phyloP scores from a whole-genome alignment of 2,329 filamentous ascomycete genomes.

The Phialophora verrucosa region DNA sequence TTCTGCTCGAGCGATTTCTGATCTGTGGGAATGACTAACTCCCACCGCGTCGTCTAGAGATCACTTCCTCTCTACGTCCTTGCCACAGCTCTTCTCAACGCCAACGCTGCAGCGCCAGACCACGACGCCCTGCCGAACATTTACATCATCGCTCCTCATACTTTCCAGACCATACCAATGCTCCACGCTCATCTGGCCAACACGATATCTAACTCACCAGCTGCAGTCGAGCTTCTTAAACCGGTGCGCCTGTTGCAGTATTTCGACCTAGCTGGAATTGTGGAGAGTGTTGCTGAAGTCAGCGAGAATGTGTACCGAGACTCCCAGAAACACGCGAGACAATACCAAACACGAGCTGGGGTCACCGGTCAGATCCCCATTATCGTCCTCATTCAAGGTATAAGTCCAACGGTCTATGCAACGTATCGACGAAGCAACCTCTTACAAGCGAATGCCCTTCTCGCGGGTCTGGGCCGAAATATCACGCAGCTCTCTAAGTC shows the following conservation, averaged over 20 bases:
- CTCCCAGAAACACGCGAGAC: neutral
- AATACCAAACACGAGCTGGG: neutral
- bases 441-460: conserved; percentile 31
- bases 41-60: neutral
- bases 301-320: conserved; percentile 23
- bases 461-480: conserved; percentile 23
- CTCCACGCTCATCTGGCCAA: conserved; percentile 26
- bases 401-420: conserved; percentile 18
- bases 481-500: conserved; percentile 27
- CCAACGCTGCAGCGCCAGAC: neutral
- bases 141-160: conserved; percentile 28
- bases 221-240: conserved; percentile 32
- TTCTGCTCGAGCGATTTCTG: neutral
- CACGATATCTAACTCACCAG: conserved; percentile 14
- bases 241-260: conserved; percentile 32
- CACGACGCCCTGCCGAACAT: conserved; percentile 5
- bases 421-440: conserved; percentile 31
- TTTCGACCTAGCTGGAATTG: conserved; percentile 33
- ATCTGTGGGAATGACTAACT: conserved; percentile 15
- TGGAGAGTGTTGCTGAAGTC: conserved; percentile 32
- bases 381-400: conserved; percentile 33
- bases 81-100: conserved; percentile 20
- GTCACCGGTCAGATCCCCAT: neutral
- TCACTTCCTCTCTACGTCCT: conserved; percentile 19
- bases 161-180: conserved; percentile 27